phyloP scores from a whole-genome alignment of 140 eudicot species.

The Ambrosia hybrid region DNA sequence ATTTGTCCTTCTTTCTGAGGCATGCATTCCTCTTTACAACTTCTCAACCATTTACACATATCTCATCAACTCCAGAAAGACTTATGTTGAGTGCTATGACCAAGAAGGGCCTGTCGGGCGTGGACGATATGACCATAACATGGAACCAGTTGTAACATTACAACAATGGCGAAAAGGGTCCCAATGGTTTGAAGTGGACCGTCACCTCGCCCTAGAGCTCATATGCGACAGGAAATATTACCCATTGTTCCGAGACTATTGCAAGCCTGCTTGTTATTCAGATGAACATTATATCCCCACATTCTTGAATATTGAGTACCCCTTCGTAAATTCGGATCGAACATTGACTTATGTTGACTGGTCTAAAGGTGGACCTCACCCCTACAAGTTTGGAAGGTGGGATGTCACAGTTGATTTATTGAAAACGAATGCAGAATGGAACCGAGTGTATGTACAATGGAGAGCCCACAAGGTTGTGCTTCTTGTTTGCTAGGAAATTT shows the following conservation, averaged over 20 bases:
- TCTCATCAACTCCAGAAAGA: slow-evolving; percentile 50
- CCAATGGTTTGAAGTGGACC: slow-evolving; percentile 84
- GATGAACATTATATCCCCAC: slow-evolving; percentile 94
- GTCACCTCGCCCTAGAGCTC: slow-evolving; percentile 63
- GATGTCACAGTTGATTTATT: slow-evolving; percentile 49
- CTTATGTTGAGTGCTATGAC: slow-evolving; percentile 77
- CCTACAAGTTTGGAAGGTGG: slow-evolving; percentile 44
- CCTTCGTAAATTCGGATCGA: slow-evolving; percentile 55
- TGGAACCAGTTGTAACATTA: slow-evolving; percentile 55
- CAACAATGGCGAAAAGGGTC: slow-evolving; percentile 88
- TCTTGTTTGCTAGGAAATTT: slow-evolving; percentile 92
- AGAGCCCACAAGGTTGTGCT: slow-evolving; percentile 48
- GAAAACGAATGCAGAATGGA: slow-evolving; percentile 50
- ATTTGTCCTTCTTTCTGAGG: slow-evolving; percentile 82
- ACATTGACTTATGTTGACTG: slow-evolving; percentile 90
- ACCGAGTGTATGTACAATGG: slow-evolving; percentile 70
- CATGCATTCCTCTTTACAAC: slow-evolving; percentile 88
- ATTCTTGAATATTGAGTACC: slow-evolving; percentile 44
- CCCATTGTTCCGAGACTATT: slow-evolving; percentile 46
- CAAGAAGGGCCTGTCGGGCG: slow-evolving; percentile 63
- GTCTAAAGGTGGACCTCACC: slow-evolving; percentile 89
- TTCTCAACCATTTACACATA: slow-evolving; percentile 68
- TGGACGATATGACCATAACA: slow-evolving; percentile 62
- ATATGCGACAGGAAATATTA: slow-evolving; percentile 53
- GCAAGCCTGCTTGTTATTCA: slow-evolving; percentile 70